Base-by-base conservation (phyloP, 805 yeast genomes). In the Hanseniaspora vineae region DNA sequence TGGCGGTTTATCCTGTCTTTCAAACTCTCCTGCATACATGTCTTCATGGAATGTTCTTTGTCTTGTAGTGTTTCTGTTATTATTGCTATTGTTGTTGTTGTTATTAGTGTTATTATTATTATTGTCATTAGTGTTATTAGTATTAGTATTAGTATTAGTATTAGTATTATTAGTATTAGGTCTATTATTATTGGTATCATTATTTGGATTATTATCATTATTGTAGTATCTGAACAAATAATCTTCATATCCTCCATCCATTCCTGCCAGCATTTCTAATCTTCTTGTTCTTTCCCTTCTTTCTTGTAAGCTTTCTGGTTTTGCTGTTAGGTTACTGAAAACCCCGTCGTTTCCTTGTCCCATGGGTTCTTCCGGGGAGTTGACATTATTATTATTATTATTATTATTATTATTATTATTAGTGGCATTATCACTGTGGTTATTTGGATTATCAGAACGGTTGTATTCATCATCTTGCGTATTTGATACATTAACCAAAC, bases 271-370 rank as follows among this genome's bases (percentile, higher is more conserved):
- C 3, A 40, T n/a, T 14, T 47, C 31, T 20, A 35, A 14, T 2
- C 44, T 43, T n/a, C 49, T 14, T 14, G 17, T n/a, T 10, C 40
- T 15, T 17, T 47, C 42, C 31, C 46, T 20, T 44, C 46, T 39
- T 13, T 44, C 49, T 8, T n/a, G 3, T 3, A 44, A 39, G 5
- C 46, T 60, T 44, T 81, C 90, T 5, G 96, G 96, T 58, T 89
- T 90, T 2, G 97, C 97, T 56, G 84, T 76, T 55, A 92, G 63
- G 63, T 92, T 92, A 45, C 92, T 80, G 64, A 92, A 92, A 2
- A 92, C 98, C 11, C 97, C 98, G 61, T 92, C 98, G 50, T 70
- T 72, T 2, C 66, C 56, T 60, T 67, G 51, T 58, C 81, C 58
- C n/a, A 55, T 44, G 6, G 42, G 42, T 39, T 17, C 19, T 39